phyloP scores from a whole-genome alignment of 2,329 filamentous ascomycete species.

The Hymenoscyphus albidus region DNA sequence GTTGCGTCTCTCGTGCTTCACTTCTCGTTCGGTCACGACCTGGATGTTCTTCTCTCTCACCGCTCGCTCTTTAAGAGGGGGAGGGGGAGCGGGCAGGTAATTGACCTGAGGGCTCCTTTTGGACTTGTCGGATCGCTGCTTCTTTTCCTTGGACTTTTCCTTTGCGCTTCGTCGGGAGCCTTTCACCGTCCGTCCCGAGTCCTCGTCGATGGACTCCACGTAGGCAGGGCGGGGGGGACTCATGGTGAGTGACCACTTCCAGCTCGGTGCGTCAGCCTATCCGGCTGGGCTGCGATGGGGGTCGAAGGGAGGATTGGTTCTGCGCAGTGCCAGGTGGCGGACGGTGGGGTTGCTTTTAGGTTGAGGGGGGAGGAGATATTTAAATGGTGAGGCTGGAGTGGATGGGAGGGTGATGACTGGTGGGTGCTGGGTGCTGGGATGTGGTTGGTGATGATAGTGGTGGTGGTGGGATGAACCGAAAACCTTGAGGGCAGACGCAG shows the following conservation, averaged over 20 bases:
- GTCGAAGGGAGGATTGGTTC: not conserved
- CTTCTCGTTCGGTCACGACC: conserved; percentile 19
- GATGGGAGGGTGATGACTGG: not conserved
- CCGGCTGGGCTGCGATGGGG: not conserved
- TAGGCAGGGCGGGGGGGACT: conserved; percentile 26
- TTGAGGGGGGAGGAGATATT: not conserved
- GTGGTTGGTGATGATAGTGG: not conserved
- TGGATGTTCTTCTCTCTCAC: conserved; percentile 17
- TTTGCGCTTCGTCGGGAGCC: conserved; percentile 27
- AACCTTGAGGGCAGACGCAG: conserved; percentile 1
- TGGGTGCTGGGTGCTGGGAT: conserved; percentile 7
- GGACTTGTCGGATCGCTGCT: conserved; percentile 13
- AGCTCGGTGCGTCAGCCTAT: conserved; percentile 4
- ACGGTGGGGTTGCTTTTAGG: conserved; percentile 8
- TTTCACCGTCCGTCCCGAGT: conserved; percentile 21
- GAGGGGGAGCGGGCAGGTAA: conserved; percentile 15
- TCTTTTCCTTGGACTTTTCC: conserved; percentile 20
- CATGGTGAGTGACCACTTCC: conserved; percentile 15
- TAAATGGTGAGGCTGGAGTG: not conserved
- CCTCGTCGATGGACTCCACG: conserved; percentile 29
- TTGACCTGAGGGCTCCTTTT: conserved; percentile 14
- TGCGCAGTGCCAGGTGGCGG: conserved; percentile 20
- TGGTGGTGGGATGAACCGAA: conserved; percentile 12
- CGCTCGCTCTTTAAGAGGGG: conserved; percentile 8
- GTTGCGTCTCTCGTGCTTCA: conserved; percentile 27